phyloP scores from a whole-genome alignment of 23 red algal species.

The Agarophyton chilense region DNA sequence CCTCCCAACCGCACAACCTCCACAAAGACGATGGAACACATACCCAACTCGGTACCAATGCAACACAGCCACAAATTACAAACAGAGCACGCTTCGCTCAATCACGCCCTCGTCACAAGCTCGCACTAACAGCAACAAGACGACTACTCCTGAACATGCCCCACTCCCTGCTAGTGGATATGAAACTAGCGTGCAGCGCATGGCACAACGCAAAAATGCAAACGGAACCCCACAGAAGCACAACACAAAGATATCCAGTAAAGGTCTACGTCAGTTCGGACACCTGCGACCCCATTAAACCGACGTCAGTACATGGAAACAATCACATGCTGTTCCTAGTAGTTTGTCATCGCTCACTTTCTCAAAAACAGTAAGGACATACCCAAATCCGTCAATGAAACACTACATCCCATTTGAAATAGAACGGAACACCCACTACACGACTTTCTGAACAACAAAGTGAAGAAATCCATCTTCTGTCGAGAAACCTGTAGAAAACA shows the following conservation, averaged over 20 bases:
- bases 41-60: too few relatives aligned
- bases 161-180: not conserved
- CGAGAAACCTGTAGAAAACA: too few relatives aligned
- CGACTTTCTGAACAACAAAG: not conserved
- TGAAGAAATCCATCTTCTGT: too few relatives aligned
- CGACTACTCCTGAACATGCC: not conserved
- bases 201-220: not conserved
- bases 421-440: not conserved
- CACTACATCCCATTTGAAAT: not conserved
- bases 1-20: too few relatives aligned
- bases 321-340: slow-evolving; percentile 7
- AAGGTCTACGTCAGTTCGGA: not conserved
- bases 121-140: not conserved
- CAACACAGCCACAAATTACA: not conserved
- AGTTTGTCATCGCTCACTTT: not conserved
- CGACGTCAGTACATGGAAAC: not conserved
- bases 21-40: too few relatives aligned
- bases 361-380: not conserved
- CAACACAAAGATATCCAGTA: not conserved
- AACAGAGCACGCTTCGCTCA: not conserved
- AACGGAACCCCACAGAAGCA: not conserved
- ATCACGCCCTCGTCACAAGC: not conserved
- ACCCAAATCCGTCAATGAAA: not conserved
- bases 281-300: not conserved
- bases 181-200: not conserved